Evolutionary conservation across 352 stramenopile species (phyloP), one percentile per base, ranked within the genome.

Genomic region (Pythium rishiriense): DNA sequence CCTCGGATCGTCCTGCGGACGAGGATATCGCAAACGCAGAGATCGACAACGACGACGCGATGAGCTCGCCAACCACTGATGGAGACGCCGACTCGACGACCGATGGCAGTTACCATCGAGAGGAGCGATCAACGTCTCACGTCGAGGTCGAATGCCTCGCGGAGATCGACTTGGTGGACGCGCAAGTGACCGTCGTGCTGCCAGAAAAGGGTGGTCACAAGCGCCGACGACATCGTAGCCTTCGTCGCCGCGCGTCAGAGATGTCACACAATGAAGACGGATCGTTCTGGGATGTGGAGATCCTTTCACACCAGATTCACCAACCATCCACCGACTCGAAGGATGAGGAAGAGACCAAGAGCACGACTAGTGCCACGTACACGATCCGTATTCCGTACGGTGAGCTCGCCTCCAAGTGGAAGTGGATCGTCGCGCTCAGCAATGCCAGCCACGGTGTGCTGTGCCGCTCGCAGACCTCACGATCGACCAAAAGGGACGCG

Each of bases 341-440:
- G 25, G 22, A 6, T 1, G 46, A 37, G 7, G 33, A 49, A 28
- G 31, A 48, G 29, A 29, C 25, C 9, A 51, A 5, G 19, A 19
- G 1, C 26, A n/a, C 22, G 1, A 15, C 35, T 10, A 47, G 17
- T 2, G 42, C 25, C 3, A 41, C 42, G 1, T 60, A 60, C 9
- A 62, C 61, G 22, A 69, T 91, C 52, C 79, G 76, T 9, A 85
- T 90, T 35, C 72, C 74, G 6, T 70, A 82, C 24, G 69, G 79
- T 22, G 74, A 87, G 26, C 61, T 90, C 53, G 64, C 75, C 35
- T 64, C 58, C 19, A 73, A 90, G 46, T 92, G 83, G 83, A 75
- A 72, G 62, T 92, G 83, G 83, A 69, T 91, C 35, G 75, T 75
- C 4, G 78, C 78, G 1, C 41, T 91, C 25, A 86, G 78, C 56